A percentile compares a stretch with the other conserved stretches of the same genome.
These are phyloP conservation scores for Fusarium scirpi DNA, from an alignment of 2,329 filamentous ascomycete species.

Conservation along the genomic window DNA sequence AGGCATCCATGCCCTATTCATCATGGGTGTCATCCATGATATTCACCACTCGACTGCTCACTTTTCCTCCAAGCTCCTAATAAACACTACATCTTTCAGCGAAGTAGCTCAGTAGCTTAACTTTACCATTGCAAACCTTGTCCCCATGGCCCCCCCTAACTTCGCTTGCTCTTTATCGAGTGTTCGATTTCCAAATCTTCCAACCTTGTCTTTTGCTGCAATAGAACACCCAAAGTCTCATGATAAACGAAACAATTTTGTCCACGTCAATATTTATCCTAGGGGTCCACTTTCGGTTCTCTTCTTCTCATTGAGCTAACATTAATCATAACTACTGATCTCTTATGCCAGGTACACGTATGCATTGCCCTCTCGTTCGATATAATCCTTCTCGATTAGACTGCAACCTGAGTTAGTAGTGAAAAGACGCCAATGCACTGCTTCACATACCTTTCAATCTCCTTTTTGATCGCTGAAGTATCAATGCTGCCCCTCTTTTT, in stretches of 20 bases:
- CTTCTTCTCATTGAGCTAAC: background rate
- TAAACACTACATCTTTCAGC: constrained; percentile 11
- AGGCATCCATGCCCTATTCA: constrained; percentile 11
- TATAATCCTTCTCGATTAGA: constrained; percentile 92
- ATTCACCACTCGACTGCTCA: background rate
- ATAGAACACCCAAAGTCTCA: background rate
- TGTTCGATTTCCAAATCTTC: constrained; percentile 23
- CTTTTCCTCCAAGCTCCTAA: background rate
- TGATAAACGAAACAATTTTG: background rate
- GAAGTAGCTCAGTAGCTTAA: constrained; percentile 40
- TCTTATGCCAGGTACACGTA: constrained; percentile 77
- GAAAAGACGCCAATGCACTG: background rate
- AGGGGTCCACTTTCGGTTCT: background rate
- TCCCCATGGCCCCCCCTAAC: constrained; percentile 23
- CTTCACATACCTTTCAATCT: constrained; percentile 87
- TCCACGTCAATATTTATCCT: background rate
- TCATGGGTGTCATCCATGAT: background rate
- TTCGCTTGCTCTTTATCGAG: constrained; percentile 26
- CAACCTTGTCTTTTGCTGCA: background rate
- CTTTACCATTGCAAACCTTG: constrained; percentile 27
- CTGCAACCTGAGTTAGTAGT: constrained; percentile 56
- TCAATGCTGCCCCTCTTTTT: constrained; percentile 88
- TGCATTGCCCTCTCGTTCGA: constrained; percentile 79
- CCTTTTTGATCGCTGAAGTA: constrained; percentile 90
- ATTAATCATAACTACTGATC: background rate